Evolutionary conservation across 805 yeast genomes (phyloP).

Genomic region (Starmerella davenportii): DNA sequence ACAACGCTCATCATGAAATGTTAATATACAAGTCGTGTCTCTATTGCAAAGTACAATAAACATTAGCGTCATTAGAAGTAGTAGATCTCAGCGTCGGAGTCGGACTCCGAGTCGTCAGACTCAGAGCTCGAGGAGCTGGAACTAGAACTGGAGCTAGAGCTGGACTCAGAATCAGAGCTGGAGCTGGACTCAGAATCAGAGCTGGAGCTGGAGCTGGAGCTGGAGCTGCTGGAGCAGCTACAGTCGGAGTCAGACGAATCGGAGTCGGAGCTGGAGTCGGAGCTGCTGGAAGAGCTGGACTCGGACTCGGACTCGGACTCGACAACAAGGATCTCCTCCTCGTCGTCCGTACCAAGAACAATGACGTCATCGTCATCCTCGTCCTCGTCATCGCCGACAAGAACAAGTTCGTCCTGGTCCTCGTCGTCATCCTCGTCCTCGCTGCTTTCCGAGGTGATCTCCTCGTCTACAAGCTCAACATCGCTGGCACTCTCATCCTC

Average conservation of each 20-base stretch:
- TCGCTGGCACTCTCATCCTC: conserved; percentile 5
- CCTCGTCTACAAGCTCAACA: conserved; percentile 2
- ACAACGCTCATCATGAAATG: background rate
- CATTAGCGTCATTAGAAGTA: conserved; percentile 1
- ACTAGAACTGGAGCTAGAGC: conserved; percentile 3
- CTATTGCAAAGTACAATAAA: background rate
- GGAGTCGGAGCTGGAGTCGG: background rate
- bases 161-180: conserved; percentile 1
- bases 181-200: conserved; percentile 1
- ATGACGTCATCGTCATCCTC: conserved; percentile 5
- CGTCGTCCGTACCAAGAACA: background rate
- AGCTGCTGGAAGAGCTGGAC: conserved; percentile 1
- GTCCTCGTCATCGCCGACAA: background rate
- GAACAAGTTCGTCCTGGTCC: conserved; percentile 1
- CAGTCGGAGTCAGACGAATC: background rate
- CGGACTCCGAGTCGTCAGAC: conserved; percentile 11
- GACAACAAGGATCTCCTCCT: background rate
- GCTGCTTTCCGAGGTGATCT: conserved; percentile 2
- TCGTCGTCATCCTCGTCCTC: conserved; percentile 2
- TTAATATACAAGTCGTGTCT: background rate
- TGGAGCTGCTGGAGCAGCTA: conserved; percentile 3
- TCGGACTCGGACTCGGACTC: conserved; percentile 7
- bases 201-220: conserved; percentile 7
- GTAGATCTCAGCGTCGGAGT: conserved; percentile 4
- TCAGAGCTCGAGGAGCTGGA: conserved; percentile 2